Base-by-base conservation (phyloP, 352 stramenopile species). In the Phytophthora palmivora region DNA sequence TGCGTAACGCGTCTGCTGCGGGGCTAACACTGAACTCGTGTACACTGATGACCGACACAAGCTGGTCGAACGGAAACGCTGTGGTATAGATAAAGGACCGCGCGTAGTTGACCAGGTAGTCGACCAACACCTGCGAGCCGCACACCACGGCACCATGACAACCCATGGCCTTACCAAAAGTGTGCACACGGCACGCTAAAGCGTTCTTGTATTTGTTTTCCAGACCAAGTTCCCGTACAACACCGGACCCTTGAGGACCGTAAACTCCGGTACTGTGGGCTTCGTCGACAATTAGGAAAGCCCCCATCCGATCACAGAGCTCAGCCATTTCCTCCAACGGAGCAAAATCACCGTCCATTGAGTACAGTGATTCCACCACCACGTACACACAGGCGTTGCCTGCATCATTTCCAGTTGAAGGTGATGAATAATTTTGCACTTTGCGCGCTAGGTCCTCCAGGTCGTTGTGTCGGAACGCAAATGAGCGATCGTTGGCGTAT, bases 1-100 rank as follows among this genome's bases (percentile, higher is more conserved):
- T 30, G 6, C 86, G 70, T 6, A 64, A 50, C n/a, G 77, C 67
- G 26, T 64, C 76, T 39, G 50, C 81, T 28, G 82, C 67, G 0
- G 60, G 19, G 15, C 58, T 67, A 14, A 78, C 81, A 66, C 98
- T 94, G 42, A 89, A 91, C 48, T 96, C 80, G 62, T 99, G 97
- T 3, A 88, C 85, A 55, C 89, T 88, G 50, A 88, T 72, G 42
- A 99, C 97, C 2, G 82, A 82, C 19, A 96, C 79, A 46, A 99
- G 81, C 58, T 97, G 92, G 71, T 98, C 87, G 18, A 94, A 82
- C 5, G 96, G 91, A 15, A 98, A 83, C 26, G 96, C 87, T 14
- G 97, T 99, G 19, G 94, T 98, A 82, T 99, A 99, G 59, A 99
- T 95, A 72, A 99, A 98, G 24, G 97, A 97, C 41, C 96, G 82